A percentile compares a stretch with the other conserved stretches of the same genome.
Conservation (phyloP, 2,329 filamentous ascomycete species). For the Pseudogymnoascus sp. region DNA sequence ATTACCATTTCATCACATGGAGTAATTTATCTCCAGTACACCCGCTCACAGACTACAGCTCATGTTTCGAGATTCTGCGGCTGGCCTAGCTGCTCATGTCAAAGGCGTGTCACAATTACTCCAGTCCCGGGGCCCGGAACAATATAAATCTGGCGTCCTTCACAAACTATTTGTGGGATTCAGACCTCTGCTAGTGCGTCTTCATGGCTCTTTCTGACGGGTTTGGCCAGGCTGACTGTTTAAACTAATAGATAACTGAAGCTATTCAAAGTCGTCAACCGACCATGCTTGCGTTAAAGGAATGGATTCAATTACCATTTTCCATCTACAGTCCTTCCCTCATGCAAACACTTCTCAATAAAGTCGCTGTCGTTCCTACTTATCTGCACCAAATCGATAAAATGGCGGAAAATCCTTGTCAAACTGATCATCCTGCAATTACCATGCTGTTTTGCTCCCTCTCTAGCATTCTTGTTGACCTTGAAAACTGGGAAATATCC, state of each 20-base stretch:
- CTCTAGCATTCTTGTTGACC: not conserved
- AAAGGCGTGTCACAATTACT: constrained; percentile 31
- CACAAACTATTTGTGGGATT: constrained; percentile 35
- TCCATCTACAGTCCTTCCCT: constrained; percentile 20
- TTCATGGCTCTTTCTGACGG: not conserved
- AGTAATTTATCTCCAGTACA: not conserved
- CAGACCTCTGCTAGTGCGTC: constrained; percentile 32
- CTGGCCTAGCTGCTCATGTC: constrained; percentile 27
- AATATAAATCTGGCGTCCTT: constrained; percentile 28
- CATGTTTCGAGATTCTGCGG: constrained; percentile 27
- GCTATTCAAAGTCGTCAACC: not conserved
- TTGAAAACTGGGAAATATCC: constrained; percentile 16
- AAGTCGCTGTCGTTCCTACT: constrained; percentile 26
- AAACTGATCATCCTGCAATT: not conserved
- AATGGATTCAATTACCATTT: constrained; percentile 31
- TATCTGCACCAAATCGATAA: constrained; percentile 23
- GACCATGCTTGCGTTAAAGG: not conserved
- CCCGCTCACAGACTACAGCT: constrained; percentile 22
- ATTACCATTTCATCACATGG: not conserved
- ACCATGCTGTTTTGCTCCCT: not conserved
- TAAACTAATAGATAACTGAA: not conserved
- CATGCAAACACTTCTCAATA: constrained; percentile 30
- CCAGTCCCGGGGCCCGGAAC: constrained; percentile 25
- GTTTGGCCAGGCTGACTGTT: not conserved
- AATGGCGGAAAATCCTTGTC: constrained; percentile 11